phyloP scores from a whole-genome alignment of 2,329 filamentous ascomycete genomes.

The Dothistroma septosporum region DNA sequence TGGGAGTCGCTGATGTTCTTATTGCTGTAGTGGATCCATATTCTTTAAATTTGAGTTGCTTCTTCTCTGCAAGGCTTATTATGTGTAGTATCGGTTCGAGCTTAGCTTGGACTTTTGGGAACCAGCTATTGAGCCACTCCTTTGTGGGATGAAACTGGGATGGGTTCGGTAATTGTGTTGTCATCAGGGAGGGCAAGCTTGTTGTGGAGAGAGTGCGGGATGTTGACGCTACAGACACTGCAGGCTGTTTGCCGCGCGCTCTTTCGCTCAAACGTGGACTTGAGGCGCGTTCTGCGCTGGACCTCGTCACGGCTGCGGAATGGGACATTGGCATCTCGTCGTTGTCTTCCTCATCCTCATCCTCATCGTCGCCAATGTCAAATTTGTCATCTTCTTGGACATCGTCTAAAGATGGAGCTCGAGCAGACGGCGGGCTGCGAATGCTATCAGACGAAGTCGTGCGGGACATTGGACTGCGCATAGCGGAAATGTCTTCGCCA shows the following conservation, averaged over 20 bases:
- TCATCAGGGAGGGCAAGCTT: conserved; percentile 67
- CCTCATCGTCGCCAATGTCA: conserved; percentile 83
- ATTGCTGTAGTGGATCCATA: conserved; percentile 4
- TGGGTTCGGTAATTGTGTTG: conserved; percentile 44
- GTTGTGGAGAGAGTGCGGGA: conserved; percentile 73
- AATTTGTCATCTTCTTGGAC: conserved; percentile 82
- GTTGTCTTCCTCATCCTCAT: conserved; percentile 57
- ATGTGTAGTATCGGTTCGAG: conserved; percentile 52
- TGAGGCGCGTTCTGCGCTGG: conserved; percentile 57
- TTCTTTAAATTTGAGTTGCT: conserved; percentile 11
- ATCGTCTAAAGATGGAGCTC: conserved; percentile 57
- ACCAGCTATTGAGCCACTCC: conserved; percentile 86
- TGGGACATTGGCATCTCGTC: conserved; percentile 38
- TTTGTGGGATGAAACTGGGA: conserved; percentile 69
- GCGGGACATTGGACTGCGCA: conserved; percentile 30
- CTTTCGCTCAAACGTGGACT: conserved; percentile 80
- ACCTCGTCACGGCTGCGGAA: conserved; percentile 54
- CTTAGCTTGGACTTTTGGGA: conserved; percentile 83
- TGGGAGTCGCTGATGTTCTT: conserved; percentile 4
- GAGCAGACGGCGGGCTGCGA: conserved; percentile 49
- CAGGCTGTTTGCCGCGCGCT: conserved; percentile 91
- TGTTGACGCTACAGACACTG: conserved; percentile 51
- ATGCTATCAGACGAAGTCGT: conserved; percentile 65
- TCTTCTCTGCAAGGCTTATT: conserved; percentile 18
- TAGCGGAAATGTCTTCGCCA: conserved; percentile 27